These are phyloP conservation scores for Sinapis alba DNA, from an alignment of 441 rosid species.

Conservation along the genomic window DNA sequence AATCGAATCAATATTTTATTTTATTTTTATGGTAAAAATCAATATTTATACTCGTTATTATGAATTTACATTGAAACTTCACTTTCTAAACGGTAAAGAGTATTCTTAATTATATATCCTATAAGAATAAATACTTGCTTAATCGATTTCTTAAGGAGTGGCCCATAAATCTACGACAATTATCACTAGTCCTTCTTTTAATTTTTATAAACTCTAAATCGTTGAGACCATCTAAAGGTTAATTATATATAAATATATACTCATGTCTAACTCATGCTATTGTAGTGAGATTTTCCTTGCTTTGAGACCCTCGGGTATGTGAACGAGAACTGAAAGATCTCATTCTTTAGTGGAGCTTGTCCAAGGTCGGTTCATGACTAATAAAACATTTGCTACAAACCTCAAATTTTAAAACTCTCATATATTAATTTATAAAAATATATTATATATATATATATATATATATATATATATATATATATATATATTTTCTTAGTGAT, in stretches of 20 bases:
- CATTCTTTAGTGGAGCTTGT: no score
- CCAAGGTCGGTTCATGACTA: no score
- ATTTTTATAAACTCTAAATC: slow-evolving; percentile 26
- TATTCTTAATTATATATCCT: not conserved
- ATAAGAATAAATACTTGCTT: not conserved
- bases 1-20: not conserved
- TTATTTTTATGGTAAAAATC: no score
- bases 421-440: no score
- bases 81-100: slow-evolving; percentile 5
- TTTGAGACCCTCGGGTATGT: no score
- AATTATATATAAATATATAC: not conserved
- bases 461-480: no score
- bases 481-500: no score
- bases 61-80: slow-evolving; percentile 14
- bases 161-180: slow-evolving; percentile 17
- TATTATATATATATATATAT: no score
- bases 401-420: no score
- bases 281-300: not conserved
- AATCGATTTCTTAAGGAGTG: slow-evolving; percentile 20
- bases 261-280: slow-evolving; percentile 14
- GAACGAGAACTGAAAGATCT: no score
- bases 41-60: no score
- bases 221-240: slow-evolving; percentile 21
- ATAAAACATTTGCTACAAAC: no score
- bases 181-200: slow-evolving; percentile 24